These are phyloP conservation scores for Urochloa ruziziensis DNA, from an alignment of 176 grass and related monocot genomes.

Conservation along the genomic window DNA sequence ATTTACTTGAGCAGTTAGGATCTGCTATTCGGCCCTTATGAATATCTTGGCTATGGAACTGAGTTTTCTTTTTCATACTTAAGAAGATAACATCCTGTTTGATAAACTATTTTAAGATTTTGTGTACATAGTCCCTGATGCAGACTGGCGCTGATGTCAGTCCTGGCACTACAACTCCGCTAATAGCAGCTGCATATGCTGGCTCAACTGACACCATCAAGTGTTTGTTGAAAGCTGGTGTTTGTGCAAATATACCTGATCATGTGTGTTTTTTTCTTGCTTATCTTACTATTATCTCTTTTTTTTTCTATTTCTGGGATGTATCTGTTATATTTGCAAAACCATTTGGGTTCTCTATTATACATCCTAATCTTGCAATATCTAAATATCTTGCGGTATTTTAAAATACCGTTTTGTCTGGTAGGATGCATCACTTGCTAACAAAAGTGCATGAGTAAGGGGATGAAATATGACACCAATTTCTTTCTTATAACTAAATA, in stretches of 20 bases:
- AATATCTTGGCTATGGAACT: not conserved
- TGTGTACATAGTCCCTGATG: not conserved
- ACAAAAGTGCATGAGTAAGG: not conserved
- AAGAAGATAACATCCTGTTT: not conserved
- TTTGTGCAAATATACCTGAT: not conserved
- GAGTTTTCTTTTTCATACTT: not conserved
- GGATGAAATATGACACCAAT: not conserved
- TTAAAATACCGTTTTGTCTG: not conserved
- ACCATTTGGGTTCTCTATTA: not conserved
- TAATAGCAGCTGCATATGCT: slow-evolving; percentile 8
- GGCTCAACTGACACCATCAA: slow-evolving; percentile 6
- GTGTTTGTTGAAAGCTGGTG: slow-evolving; percentile 1
- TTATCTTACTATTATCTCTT: not conserved
- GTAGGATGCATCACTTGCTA: not conserved
- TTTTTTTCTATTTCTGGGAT: not conserved
- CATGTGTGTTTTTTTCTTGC: not conserved
- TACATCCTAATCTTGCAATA: not conserved
- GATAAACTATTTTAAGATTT: not conserved
- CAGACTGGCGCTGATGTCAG: not conserved
- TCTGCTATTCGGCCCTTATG: not conserved
- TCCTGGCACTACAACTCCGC: not conserved
- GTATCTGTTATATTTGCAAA: not conserved
- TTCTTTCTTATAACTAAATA: not conserved
- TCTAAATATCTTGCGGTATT: not conserved
- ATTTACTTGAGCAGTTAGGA: not conserved